Conservation (phyloP, 148 eudicot genomes). For the Suaeda aralocaspica region DNA sequence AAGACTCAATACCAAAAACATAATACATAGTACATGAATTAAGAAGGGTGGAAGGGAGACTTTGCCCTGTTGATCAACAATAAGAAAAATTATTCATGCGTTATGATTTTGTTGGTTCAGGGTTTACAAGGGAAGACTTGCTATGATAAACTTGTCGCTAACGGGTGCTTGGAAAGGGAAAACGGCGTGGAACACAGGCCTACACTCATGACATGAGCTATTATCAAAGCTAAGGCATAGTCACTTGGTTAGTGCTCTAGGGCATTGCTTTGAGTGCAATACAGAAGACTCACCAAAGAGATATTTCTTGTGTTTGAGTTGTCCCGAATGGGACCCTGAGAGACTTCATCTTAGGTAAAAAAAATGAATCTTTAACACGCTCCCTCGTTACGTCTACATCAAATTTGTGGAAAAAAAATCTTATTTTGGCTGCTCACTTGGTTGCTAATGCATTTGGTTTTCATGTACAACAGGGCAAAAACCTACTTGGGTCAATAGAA, state of each 20-base stretch:
- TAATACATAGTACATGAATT: too few species aligned
- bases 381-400: neutral
- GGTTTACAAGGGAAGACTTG: conserved; percentile 58
- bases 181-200: conserved; percentile 45
- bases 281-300: conserved; percentile 55
- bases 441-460: neutral
- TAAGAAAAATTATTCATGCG: neutral
- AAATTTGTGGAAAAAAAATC: too few species aligned
- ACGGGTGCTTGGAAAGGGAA: conserved; percentile 60
- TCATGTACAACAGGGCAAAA: conserved; percentile 37
- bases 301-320: conserved; percentile 59
- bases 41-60: too few species aligned
- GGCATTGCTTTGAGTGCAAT: conserved; percentile 72
- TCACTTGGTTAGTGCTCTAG: conserved; percentile 64
- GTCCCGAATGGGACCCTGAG: conserved; percentile 64
- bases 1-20: conserved; percentile 12
- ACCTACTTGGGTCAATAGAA: conserved; percentile 61
- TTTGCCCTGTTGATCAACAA: too few species aligned
- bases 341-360: conserved; percentile 50
- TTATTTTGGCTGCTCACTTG: neutral
- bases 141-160: conserved; percentile 48
- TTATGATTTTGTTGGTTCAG: conserved; percentile 27
- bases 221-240: conserved; percentile 69
- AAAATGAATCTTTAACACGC: neutral
- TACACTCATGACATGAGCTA: conserved; percentile 70